Conservation (phyloP, 257 asterid species). For the Ballota nigra region DNA sequence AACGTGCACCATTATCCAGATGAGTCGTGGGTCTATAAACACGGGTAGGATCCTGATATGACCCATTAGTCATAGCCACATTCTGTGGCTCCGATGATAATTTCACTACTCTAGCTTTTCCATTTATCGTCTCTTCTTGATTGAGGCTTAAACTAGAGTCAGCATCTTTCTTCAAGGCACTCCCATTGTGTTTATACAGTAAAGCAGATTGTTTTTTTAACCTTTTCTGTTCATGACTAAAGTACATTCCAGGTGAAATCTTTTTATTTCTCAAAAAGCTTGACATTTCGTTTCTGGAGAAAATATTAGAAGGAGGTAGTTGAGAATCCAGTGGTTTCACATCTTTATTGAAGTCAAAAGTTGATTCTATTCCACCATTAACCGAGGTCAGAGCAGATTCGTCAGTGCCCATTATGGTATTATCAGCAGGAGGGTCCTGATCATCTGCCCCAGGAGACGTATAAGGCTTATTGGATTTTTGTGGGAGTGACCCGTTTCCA, state of each 20-base stretch:
- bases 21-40: slow-evolving; percentile 22
- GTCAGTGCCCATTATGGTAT: slow-evolving; percentile 19
- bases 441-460: slow-evolving; percentile 28
- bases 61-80: slow-evolving; percentile 27
- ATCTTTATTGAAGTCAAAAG: slow-evolving; percentile 27
- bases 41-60: slow-evolving; percentile 35
- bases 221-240: slow-evolving; percentile 54
- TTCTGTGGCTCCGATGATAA: slow-evolving; percentile 30
- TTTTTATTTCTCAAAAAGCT: slow-evolving; percentile 52
- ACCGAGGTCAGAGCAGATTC: slow-evolving; percentile 22
- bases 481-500: slow-evolving; percentile 34
- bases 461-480: slow-evolving; percentile 22
- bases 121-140: slow-evolving; percentile 41
- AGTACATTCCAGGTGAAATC: slow-evolving; percentile 68
- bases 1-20: slow-evolving; percentile 33
- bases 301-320: slow-evolving; percentile 70
- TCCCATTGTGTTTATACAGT: slow-evolving; percentile 34
- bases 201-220: slow-evolving; percentile 45
- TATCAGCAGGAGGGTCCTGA: slow-evolving; percentile 32
- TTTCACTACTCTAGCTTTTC: slow-evolving; percentile 30
- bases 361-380: slow-evolving; percentile 34
- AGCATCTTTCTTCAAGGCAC: slow-evolving; percentile 33
- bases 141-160: slow-evolving; percentile 28
- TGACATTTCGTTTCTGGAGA: slow-evolving; percentile 86
- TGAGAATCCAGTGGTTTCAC: slow-evolving; percentile 81